phyloP scores from a whole-genome alignment of 129 eudicot genomes.

The Saussurea involucrata region DNA sequence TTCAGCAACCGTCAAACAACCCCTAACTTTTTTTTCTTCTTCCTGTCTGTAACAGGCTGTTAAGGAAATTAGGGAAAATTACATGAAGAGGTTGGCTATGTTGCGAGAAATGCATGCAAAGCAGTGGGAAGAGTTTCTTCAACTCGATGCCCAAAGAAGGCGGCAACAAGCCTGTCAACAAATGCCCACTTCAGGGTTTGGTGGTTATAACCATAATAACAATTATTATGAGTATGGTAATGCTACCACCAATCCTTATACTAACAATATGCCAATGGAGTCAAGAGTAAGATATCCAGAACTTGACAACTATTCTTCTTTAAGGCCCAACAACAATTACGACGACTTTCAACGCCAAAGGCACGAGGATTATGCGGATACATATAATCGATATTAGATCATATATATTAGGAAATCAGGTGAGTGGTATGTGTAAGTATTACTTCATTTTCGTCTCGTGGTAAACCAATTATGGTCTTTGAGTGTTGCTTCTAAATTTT shows the following conservation, averaged over 20 bases:
- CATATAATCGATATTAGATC: conserved; percentile 68
- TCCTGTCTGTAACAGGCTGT: conserved; percentile 40
- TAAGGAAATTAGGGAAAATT: conserved; percentile 55
- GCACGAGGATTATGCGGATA: conserved; percentile 52
- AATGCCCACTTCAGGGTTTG: conserved; percentile 44
- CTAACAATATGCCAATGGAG: conserved; percentile 44
- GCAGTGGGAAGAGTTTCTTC: conserved; percentile 85
- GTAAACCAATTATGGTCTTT: not conserved
- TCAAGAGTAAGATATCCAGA: conserved; percentile 62
- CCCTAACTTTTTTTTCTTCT: not conserved
- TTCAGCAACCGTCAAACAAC: no score
- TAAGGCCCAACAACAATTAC: conserved; percentile 51
- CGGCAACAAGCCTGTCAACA: conserved; percentile 55
- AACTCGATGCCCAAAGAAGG: conserved; percentile 46
- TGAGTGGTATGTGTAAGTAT: conserved; percentile 42
- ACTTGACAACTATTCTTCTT: conserved; percentile 49
- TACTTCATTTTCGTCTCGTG: conserved; percentile 1
- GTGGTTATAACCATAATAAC: conserved; percentile 46
- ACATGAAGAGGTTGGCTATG: conserved; percentile 47
- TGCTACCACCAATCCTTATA: conserved; percentile 37
- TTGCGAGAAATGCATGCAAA: conserved; percentile 58
- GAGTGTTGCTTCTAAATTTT: not conserved
- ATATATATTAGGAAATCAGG: conserved; percentile 33
- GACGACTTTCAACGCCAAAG: conserved; percentile 68
- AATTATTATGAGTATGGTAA: conserved; percentile 47